Base-by-base conservation (phyloP, 177 flowering plant genomes). In the Tripterygium wilfordii region DNA sequence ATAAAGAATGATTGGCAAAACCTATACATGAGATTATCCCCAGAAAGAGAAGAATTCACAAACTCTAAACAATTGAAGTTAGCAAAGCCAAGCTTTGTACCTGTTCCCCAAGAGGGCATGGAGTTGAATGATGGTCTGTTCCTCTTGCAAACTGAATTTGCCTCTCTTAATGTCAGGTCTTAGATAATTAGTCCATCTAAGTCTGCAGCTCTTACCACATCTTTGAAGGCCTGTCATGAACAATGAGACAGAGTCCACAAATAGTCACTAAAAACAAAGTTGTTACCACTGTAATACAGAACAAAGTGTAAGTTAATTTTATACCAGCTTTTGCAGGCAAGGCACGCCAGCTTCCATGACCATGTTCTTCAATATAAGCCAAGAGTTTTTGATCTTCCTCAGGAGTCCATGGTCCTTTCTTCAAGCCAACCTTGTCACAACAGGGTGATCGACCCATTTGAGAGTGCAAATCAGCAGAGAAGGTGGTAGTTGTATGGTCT, bases 321-420 rank as follows among this genome's bases (percentile, higher is more conserved):
- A n/a, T n/a, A 87, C 96, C 96, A 25, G 96, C 96, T 84, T 84
- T 87, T 3, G 63, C 29, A 1, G 96, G 96, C 51, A 87, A 58
- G n/a, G 96, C 80, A 15, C 96, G 71, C 96, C 96, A 87, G 66
- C 91, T 83, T 24, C 91, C 91, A 68, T 87, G 96, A 59, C 96
- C 96, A 45, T 87, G 77, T 63, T 79, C 78, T 55, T 87, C 85
- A 23, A 84, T 84, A 61, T 74, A 76, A 58, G 92, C 89, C 19
- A 87, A 67, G 58, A 87, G 92, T 48, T 84, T 87, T 62, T 84
- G 87, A 48, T 88, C 96, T 67, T 88, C 96, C 57, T 88, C 96
- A 6, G 96, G 94, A 3, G 94, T 82, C 96, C 96, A 88, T 35
- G 90, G 86, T 0, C 96, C 96, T 75, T 82, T 88, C 78, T 84